phyloP scores from a whole-genome alignment of 31 red algal species.

The Porphyra umbilicalis region DNA sequence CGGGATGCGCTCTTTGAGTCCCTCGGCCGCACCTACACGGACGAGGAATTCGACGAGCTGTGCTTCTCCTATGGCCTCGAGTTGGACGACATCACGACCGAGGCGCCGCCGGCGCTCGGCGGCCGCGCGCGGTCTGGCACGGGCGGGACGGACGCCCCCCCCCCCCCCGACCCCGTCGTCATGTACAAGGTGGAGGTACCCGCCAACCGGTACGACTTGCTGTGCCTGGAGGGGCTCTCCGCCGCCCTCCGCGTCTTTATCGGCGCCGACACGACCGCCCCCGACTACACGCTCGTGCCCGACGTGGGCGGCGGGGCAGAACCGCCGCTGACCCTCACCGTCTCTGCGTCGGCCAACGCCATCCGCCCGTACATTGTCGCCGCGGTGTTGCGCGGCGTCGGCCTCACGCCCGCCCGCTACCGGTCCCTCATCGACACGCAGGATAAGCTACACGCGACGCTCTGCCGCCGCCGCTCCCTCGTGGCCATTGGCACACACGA shows the following conservation, averaged over 20 bases:
- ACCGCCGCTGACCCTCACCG: slow-evolving; percentile 16
- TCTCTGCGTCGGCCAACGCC: slow-evolving; percentile 30
- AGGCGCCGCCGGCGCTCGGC: slow-evolving; percentile 48
- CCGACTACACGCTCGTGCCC: slow-evolving; percentile 9
- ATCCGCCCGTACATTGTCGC: slow-evolving; percentile 86
- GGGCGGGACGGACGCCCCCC: neutral
- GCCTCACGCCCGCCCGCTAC: slow-evolving; percentile 61
- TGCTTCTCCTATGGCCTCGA: slow-evolving; percentile 98
- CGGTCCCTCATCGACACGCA: slow-evolving; percentile 94
- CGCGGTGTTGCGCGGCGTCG: slow-evolving; percentile 82
- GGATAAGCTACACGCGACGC: slow-evolving; percentile 98
- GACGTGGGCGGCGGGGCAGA: slow-evolving; percentile 9
- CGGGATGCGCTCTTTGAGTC: slow-evolving; percentile 75
- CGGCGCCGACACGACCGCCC: slow-evolving; percentile 32
- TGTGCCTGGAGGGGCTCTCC: slow-evolving; percentile 88
- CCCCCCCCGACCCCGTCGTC: slow-evolving; percentile 9
- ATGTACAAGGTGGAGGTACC: slow-evolving; percentile 97
- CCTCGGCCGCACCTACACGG: slow-evolving; percentile 42
- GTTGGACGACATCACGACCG: slow-evolving; percentile 69
- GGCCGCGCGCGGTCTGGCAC: slow-evolving; percentile 45
- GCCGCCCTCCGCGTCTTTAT: slow-evolving; percentile 90
- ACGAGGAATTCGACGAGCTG: slow-evolving; percentile 89
- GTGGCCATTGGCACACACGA: slow-evolving; percentile 99
- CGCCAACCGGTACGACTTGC: slow-evolving; percentile 94
- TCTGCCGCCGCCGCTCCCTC: slow-evolving; percentile 88